These are phyloP conservation scores for Glutinoglossum americanum DNA, from an alignment of 495 filamentous ascomycete species.

Conservation along the genomic window DNA sequence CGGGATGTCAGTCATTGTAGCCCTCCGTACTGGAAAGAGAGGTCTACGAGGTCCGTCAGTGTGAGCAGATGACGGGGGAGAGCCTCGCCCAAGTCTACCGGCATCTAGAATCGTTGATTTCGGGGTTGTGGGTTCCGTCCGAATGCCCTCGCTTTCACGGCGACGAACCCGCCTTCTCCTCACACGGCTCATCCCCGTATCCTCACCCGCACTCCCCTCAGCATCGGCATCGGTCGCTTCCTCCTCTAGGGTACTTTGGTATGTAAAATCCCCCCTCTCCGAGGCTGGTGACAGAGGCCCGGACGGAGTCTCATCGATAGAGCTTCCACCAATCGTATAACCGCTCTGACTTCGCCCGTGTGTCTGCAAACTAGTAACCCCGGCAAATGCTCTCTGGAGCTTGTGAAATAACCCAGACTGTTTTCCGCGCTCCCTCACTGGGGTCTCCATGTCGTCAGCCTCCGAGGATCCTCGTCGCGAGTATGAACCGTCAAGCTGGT, in stretches of 20 bases:
- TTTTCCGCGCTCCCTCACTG: conserved; percentile 10
- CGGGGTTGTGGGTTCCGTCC: conserved; percentile 42
- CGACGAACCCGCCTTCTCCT: conserved; percentile 11
- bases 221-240: conserved; percentile 19
- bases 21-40: conserved; percentile 39
- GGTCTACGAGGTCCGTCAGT: conserved; percentile 26
- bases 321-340: conserved; percentile 11
- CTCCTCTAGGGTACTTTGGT: conserved; percentile 11
- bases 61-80: conserved; percentile 25
- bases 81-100: conserved; percentile 20
- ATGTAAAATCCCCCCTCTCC: conserved; percentile 6
- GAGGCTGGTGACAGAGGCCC: conserved; percentile 8
- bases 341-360: conserved; percentile 17
- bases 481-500: conserved; percentile 8
- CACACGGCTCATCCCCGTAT: not conserved
- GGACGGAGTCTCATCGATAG: conserved; percentile 8
- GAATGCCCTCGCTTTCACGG: conserved; percentile 13
- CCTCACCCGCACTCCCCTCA: conserved; percentile 17
- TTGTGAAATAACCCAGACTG: conserved; percentile 18
- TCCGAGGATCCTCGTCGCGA: conserved; percentile 11
- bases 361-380: conserved; percentile 12
- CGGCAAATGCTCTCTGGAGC: conserved; percentile 17
- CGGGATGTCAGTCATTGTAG: conserved; percentile 43
- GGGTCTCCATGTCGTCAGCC: conserved; percentile 10
- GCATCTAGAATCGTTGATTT: conserved; percentile 14